Evolutionary conservation across 306 rosid species (phyloP), one percentile per base, ranked within the genome.

Genomic region (Ormosia emarginata): DNA sequence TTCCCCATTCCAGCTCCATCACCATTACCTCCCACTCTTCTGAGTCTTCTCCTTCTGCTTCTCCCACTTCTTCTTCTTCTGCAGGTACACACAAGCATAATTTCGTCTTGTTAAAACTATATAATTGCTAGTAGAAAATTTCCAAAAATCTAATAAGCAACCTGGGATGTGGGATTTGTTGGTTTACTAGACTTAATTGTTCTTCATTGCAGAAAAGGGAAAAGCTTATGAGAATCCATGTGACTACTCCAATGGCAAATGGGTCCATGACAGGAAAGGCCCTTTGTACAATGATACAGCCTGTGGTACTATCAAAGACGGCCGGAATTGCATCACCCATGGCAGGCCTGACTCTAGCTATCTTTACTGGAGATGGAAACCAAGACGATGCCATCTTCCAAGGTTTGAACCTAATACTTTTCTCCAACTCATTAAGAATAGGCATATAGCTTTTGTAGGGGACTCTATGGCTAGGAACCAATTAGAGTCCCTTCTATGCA

Each of bases 381-480:
- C 98, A 2, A 86, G 58, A 24, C 53, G 90, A 43, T 94, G 98
- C 70, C 3, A 29, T 14, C 85, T 94, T 32, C 90, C 94, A 41
- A 91, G 93, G 95, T 94, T 94, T 74, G 94, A 94, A 17, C 97
- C 98, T 8, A 32, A 47, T 13, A 79, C 89, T 66, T 94, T 93
- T 59, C 93, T 94, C 39, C 77, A 76, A 44, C 84, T 90, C 36
- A 39, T 91, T 43, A 78, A 49, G 2, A 88, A 89, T 86, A 93
- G 89, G 75, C 92, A 91, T 59, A n/a, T 91, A 70, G 95, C 97
- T 17, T 93, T 94, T 87, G 91, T 94, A 0, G 98, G 98, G 3
- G 98, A 95, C 57, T 95, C 98, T 78, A 72, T 95, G 87, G 98
- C 98, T 2, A 95, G 98, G 77, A 95, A 95, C 87, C 98, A 95